Evolutionary conservation across 2,329 filamentous ascomycete species (phyloP), one percentile per base, ranked within the genome.

Genomic region (Cladophialophora exuberans): DNA sequence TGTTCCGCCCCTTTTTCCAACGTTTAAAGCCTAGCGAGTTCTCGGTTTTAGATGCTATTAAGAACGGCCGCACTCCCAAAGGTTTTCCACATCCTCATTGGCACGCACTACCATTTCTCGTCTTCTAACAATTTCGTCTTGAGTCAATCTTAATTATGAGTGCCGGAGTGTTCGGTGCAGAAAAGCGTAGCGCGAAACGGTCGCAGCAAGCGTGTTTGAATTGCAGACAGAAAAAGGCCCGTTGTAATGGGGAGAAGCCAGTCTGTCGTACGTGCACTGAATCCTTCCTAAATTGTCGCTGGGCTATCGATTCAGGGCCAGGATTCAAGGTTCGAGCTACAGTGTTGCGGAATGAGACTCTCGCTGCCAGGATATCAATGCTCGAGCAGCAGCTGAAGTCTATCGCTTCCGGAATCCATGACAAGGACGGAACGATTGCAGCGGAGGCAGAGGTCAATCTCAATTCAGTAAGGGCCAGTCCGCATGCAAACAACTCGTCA

Each of bases 171-270:
- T 31, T 31, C 13, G 28, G 13, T 6, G 28, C 28, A 31, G 28
- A 31, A 31, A 31, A 31, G 28, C 28, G 28, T 31, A 6, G 28
- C 28, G 28, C 33, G n/a, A 36, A 36, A 15, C 33, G 33, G n/a
- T 9, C 33, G n/a, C 33, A 15, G n/a, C 33, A 36, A 36, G 33
- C 33, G 33, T 36, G 33, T 15, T 15, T 36, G 6, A 36, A 36
- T 15, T 36, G 33, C 33, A 56, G 54, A 23, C 38, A 43, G 13
- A 56, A 52, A 33, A 56, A 56, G 25, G 42, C 38, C n/a, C 48
- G 54, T 3, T 56, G 54, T 43, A 11, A 33, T 25, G 54, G 54
- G 10, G 33, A 52, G 9, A 41, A 36, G 9, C 54, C 54, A 30
- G 28, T 17, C 6, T 56, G 54, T 38, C 9, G 20, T 9, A 20